Percentiles rank a stretch among this genome's conserved stretches.
These are phyloP conservation scores for Globisporangium camurandrum DNA, from an alignment of 352 stramenopile species.

Conservation along the genomic window DNA sequence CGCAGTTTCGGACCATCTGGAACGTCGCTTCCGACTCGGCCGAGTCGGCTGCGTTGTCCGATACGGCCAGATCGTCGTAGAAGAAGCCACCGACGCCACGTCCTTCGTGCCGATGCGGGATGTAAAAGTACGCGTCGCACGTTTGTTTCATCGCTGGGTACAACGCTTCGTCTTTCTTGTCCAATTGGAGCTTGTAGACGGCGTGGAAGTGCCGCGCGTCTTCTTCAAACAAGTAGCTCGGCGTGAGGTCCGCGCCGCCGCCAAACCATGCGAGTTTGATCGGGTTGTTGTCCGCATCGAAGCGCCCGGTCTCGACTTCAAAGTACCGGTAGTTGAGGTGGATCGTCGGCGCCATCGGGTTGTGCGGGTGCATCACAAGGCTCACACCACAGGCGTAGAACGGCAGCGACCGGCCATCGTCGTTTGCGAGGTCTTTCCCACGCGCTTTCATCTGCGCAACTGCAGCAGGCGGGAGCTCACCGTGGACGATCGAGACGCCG, in stretches of 20 bases:
- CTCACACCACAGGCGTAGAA: constrained; percentile 96
- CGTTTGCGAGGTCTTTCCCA: constrained; percentile 66
- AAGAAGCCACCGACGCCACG: constrained; percentile 97
- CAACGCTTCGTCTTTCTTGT: constrained; percentile 90
- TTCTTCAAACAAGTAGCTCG: constrained; percentile 94
- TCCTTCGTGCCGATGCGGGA: constrained; percentile 93
- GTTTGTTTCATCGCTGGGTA: constrained; percentile 96
- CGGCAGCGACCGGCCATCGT: constrained; percentile 79
- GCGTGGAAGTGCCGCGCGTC: constrained; percentile 97
- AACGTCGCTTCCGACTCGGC: constrained; percentile 88
- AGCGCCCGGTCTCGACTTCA: constrained; percentile 84
- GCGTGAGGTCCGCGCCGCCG: constrained; percentile 96
- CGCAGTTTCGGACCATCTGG: constrained; percentile 68
- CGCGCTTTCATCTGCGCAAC: constrained; percentile 74
- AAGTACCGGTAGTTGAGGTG: constrained; percentile 99
- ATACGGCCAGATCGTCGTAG: constrained; percentile 97
- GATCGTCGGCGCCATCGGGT: constrained; percentile 93
- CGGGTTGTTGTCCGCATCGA: constrained; percentile 72
- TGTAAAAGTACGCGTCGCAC: constrained; percentile 98
- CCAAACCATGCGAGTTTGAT: constrained; percentile 92
- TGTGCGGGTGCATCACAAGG: constrained; percentile 96
- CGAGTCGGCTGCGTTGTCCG: too few species aligned
- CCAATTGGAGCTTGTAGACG: constrained; percentile 91
- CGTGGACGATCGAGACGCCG: constrained; percentile 97
- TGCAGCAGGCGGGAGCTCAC: constrained; percentile 87